Evolutionary conservation across 148 eudicot species (phyloP), one percentile per base, ranked within the genome.

Genomic region (Pouteria glomerata): DNA sequence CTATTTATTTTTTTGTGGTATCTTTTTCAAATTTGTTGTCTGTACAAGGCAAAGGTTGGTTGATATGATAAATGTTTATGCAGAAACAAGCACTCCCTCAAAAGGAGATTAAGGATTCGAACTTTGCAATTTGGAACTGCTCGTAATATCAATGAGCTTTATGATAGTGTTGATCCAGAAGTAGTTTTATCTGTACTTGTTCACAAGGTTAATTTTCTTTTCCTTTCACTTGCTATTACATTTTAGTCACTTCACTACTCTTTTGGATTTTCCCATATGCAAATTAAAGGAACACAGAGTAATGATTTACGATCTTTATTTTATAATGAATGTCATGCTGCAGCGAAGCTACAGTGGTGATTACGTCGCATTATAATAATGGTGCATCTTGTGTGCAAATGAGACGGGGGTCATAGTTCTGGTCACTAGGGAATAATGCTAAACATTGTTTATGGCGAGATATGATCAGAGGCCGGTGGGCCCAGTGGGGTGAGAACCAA

Each of bases 151-250:
- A 91, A 88, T 72, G 98, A 91, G 74, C 86, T 91, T n/a, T 95
- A 91, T 81, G 98, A 94, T 69, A 88, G 85, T 80, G 97, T 95
- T 77, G 97, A 95, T 82, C 85, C 93, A 74, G 98, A 95, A 81
- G 98, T 88, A 68, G 87, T 95, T 74, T 89, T 95, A 57, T 86
- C 97, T 12, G 81, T 95, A 68, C 89, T 95, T 45, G 96, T 95
- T 86, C 97, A 95, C 81, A 92, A 95, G 98, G 98, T 91, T 58
- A 69, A 26, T 47, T 66, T 37, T 30, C 31, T n/a, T 50, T 42
- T 31, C 26, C 34, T 76, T 63, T 52, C 26, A 6, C 57, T 63
- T 30, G 21, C n/a, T 72, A 3, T 64, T 58, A 26, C 50, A 24
- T 63, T 42, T 19, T n/a, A 58, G 21, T 63, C 3, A 55, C 41